Evolutionary conservation across 1,139 yeast genomes (phyloP), one percentile per base, ranked within the genome.

Genomic region (Yamadazyma sp.): DNA sequence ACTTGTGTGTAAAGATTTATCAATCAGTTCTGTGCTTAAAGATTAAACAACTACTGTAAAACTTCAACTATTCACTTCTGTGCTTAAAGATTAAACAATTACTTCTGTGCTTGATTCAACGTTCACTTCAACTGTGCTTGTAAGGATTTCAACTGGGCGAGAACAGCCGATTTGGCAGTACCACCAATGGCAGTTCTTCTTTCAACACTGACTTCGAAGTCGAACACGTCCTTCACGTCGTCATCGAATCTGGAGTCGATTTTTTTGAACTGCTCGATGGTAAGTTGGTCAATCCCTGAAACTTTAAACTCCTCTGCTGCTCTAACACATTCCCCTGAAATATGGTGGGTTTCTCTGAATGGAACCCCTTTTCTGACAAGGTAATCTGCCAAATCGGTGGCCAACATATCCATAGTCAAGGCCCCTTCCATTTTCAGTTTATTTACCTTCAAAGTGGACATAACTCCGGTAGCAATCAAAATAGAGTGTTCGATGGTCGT

Each of bases 291-390:
- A 69, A 92, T 83, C 32, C 97, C 97, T 5, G 83, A 69, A 36
- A 88, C 69, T 27, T 76, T 76, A 48, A 73, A 67, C 47, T 79
- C 88, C 67, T 92, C 99, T 5, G 98, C 97, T 38, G 69, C 63
- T 51, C 95, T 82, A 38, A 92, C 99, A 67, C 97, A 92, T 62
- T 88, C 96, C 41, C 99, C 99, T 5, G 97, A 88, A 47, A 92
- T 91, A 63, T 92, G 98, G 64, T 92, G 99, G 2, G 98, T 92
- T 69, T 92, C 98, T 73, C 99, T 87, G 72, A 92, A 92, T 43
- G 98, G 98, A 48, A 92, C 98, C 41, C 98, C 98, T 64, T 85
- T 89, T 70, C 97, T 83, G 41, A 92, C 99, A 52, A 92, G 76
- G 65, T 92, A 92, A 64, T 92, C 99, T 31, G 99, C 99, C 54